phyloP scores from a whole-genome alignment of 78 protist species.

The Speleostelium caveatum region DNA sequence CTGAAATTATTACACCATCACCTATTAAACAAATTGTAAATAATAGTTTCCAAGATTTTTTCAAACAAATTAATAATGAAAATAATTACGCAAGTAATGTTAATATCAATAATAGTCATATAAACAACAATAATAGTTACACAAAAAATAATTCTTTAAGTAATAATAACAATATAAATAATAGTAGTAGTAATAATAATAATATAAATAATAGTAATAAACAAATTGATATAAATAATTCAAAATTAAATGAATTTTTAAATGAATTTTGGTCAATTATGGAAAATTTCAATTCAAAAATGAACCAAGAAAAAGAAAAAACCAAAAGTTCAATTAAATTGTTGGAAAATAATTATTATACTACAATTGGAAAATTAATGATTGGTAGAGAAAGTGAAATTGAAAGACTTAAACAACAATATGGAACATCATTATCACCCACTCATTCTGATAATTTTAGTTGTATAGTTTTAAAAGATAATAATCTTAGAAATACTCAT shows the following conservation, averaged over 20 bases:
- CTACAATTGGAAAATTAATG: constrained; percentile 10
- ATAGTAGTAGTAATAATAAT: not conserved
- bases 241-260: not conserved
- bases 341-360: constrained; percentile 28
- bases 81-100: not conserved
- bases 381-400: constrained; percentile 9
- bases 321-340: not conserved
- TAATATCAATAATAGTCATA: constrained; percentile 3
- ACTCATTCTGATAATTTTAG: too few relatives aligned
- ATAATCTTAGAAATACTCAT: not conserved
- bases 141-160: not conserved
- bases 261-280: not conserved
- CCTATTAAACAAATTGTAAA: not conserved
- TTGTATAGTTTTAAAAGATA: constrained; percentile 1
- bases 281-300: not conserved
- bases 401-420: constrained; percentile 13
- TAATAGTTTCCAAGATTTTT: not conserved
- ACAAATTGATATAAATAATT: not conserved
- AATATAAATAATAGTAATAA: not conserved
- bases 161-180: not conserved
- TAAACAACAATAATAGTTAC: not conserved
- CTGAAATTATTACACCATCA: too few relatives aligned
- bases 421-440: not conserved
- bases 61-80: not conserved
- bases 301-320: constrained; percentile 12